Evolutionary conservation across 148 eudicot species (phyloP).

Genomic region (Spergularia marina): DNA sequence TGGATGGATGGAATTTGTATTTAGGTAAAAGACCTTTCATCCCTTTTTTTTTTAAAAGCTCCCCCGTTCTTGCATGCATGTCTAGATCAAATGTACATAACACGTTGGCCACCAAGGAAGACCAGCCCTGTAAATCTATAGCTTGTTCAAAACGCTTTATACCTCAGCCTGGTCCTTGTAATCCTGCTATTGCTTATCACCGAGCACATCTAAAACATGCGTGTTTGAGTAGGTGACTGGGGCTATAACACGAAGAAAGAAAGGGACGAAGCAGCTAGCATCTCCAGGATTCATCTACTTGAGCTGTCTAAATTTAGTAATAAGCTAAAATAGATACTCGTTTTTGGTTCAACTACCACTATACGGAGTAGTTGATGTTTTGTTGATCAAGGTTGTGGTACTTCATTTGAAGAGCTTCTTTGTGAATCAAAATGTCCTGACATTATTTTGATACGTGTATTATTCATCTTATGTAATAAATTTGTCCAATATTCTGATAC

Average conservation of each 20-base stretch:
- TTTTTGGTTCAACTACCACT: slow-evolving; percentile 10
- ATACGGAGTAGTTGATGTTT: slow-evolving; percentile 10
- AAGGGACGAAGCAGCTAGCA: slow-evolving; percentile 74
- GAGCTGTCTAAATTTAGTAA: slow-evolving; percentile 81
- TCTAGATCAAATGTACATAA: background rate
- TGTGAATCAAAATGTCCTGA: background rate
- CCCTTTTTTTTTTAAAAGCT: no score
- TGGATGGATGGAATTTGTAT: slow-evolving; percentile 84
- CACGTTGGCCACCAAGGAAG: background rate
- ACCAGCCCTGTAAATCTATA: background rate
- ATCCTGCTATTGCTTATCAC: slow-evolving; percentile 1
- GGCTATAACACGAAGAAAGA: slow-evolving; percentile 88
- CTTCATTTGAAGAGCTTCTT: slow-evolving; percentile 7
- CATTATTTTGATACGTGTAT: background rate
- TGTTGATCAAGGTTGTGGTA: background rate
- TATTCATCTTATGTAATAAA: background rate
- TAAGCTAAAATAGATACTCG: slow-evolving; percentile 59
- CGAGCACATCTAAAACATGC: slow-evolving; percentile 7
- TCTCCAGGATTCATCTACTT: slow-evolving; percentile 68
- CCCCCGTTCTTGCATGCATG: background rate
- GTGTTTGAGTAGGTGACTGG: slow-evolving; percentile 72
- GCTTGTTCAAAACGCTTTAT: background rate
- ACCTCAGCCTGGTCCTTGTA: background rate
- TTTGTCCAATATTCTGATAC: background rate
- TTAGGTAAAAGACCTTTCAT: slow-evolving; percentile 42